phyloP scores from a whole-genome alignment of 2,329 filamentous ascomycete species.

The Clonostachys byssicola region DNA sequence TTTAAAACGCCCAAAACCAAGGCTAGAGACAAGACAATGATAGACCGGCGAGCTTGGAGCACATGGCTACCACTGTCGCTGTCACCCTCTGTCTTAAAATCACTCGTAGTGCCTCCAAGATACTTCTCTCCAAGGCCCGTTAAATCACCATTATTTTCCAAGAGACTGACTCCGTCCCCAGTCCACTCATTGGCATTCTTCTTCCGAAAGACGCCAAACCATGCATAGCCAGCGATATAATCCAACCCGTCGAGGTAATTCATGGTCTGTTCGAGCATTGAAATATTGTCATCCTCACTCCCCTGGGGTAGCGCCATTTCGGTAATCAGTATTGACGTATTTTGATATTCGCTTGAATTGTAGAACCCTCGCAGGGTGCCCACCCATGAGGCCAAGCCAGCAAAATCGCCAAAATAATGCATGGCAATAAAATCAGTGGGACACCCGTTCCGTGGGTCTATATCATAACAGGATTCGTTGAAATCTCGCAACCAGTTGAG shows the following conservation, averaged over 20 bases:
- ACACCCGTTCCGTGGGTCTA: conserved; percentile 25
- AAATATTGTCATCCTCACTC: conserved; percentile 21
- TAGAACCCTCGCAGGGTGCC: conserved; percentile 27
- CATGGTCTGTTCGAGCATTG: conserved; percentile 34
- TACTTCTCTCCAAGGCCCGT: conserved; percentile 31
- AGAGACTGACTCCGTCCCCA: conserved; percentile 27
- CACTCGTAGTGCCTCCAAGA: conserved; percentile 28
- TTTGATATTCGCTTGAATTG: conserved; percentile 5
- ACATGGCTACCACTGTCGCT: background rate
- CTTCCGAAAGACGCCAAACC: conserved; percentile 32
- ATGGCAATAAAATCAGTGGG: conserved; percentile 33
- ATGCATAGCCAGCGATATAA: conserved; percentile 30
- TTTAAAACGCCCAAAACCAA: too few species aligned
- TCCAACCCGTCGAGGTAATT: conserved; percentile 23
- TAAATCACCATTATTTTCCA: conserved; percentile 27
- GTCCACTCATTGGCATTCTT: conserved; percentile 32
- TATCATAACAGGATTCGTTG: conserved; percentile 31
- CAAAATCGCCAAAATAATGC: conserved; percentile 33
- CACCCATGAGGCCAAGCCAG: conserved; percentile 27
- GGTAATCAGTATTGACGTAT: conserved; percentile 20
- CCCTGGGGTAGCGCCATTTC: conserved; percentile 31
- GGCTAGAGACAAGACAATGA: too few species aligned
- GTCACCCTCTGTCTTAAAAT: conserved; percentile 24
- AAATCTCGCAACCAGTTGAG: conserved; percentile 32
- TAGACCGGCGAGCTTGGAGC: too few species aligned